Base-by-base conservation (phyloP, 1,139 yeast genomes). In the Debaryomyces singareniensis region DNA sequence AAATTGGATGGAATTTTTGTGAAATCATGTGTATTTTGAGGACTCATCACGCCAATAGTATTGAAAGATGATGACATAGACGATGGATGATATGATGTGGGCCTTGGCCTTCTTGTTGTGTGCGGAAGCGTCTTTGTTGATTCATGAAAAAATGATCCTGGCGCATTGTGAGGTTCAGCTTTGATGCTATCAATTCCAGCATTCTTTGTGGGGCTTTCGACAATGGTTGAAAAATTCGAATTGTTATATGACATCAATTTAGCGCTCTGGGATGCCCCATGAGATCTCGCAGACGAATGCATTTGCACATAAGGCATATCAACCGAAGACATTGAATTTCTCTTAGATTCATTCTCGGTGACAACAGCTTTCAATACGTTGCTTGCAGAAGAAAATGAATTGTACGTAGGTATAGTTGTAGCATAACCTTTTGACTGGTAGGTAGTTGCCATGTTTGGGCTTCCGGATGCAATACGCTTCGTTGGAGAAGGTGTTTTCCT, bases 31-130 rank as follows among this genome's bases (percentile, higher is more conserved):
- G 51, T 39, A 5, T 58, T 47, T 9, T 53, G 34, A 33, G 45
- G 48, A 15, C 42, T 39, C 27, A 35, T 40, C 27, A 37, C 43
- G 20, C 43, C 34, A 9, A 33, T 38, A 4, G 46, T 40, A 35
- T 55, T 46, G 25, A 58, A 45, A n/a, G 62, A 48, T 4, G 67
- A 58, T 6, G 65, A 44, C 58, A 62, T 55, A n/a, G 70, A 62
- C 16, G 65, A 59, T 9, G 93, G 91, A 47, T 82, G 89, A 47
- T 79, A 82, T 5, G 89, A 80, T 0, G 89, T 81, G 28, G 93
- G 91, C 51, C 93, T 71, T 32, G 85, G 87, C 45, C 72, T 78
- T 50, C 75, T 71, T 29, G 56, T 57, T 9, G 67, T 53, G 33
- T 58, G 68, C 13, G 71, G 71, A 32, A 65, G 53, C 9, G 11